These are phyloP conservation scores for Leccinum subtestaceum DNA, from an alignment of 768 basidiomycete genomes.

Conservation along the genomic window DNA sequence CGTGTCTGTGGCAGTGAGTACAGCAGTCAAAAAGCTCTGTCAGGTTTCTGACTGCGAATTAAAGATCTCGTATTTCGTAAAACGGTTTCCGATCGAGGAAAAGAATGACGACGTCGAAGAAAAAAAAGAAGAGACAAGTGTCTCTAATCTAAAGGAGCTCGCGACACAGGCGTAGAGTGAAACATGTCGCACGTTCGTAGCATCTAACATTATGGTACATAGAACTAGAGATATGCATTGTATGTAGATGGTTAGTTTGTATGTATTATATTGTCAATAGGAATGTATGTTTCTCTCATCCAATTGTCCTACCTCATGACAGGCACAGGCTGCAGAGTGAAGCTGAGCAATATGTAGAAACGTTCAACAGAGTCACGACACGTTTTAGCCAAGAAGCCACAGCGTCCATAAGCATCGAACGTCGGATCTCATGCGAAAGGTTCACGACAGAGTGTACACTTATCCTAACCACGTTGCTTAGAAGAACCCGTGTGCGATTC, in stretches of 20 bases:
- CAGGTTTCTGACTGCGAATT: constrained; percentile 10
- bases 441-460: neutral
- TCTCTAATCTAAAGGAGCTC: constrained; percentile 6
- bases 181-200: constrained; percentile 1
- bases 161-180: constrained; percentile 18
- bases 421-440: constrained; percentile 13
- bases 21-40: neutral
- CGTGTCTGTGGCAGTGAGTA: constrained; percentile 57
- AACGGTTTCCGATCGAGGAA: constrained; percentile 25
- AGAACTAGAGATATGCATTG: constrained; percentile 14
- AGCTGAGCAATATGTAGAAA: neutral
- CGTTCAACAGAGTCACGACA: neutral
- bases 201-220: constrained; percentile 17
- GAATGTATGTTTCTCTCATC: neutral
- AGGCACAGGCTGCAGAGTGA: neutral
- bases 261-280: constrained; percentile 1
- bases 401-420: constrained; percentile 1
- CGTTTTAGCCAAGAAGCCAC: neutral
- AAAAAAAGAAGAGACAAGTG: constrained; percentile 11
- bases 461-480: neutral
- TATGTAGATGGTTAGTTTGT: neutral
- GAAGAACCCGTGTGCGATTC: constrained; percentile 20
- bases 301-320: neutral
- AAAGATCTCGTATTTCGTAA: constrained; percentile 31
- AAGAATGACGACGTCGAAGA: constrained; percentile 19